phyloP scores from a whole-genome alignment of 2,329 filamentous ascomycete genomes.

The Claviceps humidiphila region DNA sequence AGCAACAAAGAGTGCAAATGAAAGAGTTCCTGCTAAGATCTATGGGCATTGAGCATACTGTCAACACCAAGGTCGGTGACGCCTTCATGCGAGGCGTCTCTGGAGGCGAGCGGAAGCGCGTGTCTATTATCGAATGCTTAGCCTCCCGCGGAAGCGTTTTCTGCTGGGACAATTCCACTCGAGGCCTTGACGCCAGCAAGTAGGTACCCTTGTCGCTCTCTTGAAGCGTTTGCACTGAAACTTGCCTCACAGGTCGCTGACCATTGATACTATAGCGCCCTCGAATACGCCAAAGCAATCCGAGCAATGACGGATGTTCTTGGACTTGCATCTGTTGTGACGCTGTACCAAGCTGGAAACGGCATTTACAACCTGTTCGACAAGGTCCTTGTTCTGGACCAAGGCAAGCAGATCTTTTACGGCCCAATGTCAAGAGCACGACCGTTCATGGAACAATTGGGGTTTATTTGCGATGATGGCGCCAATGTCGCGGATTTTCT shows the following conservation, averaged over 20 bases:
- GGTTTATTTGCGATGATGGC: constrained; percentile 48
- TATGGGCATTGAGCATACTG: constrained; percentile 45
- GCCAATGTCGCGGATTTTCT: constrained; percentile 54
- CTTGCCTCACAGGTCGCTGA: neutral
- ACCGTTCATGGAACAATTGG: constrained; percentile 51
- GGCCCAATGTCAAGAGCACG: constrained; percentile 44
- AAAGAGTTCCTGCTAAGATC: constrained; percentile 43
- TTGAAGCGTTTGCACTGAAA: neutral
- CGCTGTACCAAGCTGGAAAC: constrained; percentile 57
- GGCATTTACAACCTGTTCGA: constrained; percentile 58
- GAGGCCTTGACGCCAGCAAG: constrained; percentile 53
- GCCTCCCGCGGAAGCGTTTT: constrained; percentile 44
- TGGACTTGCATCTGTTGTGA: constrained; percentile 47
- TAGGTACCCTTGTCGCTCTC: constrained; percentile 12
- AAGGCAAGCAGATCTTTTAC: constrained; percentile 53
- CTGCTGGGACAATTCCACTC: constrained; percentile 56
- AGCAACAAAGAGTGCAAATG: constrained; percentile 32
- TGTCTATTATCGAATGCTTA: constrained; percentile 53
- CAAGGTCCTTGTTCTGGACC: constrained; percentile 55
- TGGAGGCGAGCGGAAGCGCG: constrained; percentile 55
- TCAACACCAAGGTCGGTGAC: constrained; percentile 54
- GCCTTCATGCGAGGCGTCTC: constrained; percentile 53
- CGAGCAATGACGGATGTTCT: constrained; percentile 50
- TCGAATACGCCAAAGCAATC: constrained; percentile 48
- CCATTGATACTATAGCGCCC: constrained; percentile 24